Conservation (phyloP, 2,329 filamentous ascomycete genomes). For the Phaeosphaeriaceae sp. region DNA sequence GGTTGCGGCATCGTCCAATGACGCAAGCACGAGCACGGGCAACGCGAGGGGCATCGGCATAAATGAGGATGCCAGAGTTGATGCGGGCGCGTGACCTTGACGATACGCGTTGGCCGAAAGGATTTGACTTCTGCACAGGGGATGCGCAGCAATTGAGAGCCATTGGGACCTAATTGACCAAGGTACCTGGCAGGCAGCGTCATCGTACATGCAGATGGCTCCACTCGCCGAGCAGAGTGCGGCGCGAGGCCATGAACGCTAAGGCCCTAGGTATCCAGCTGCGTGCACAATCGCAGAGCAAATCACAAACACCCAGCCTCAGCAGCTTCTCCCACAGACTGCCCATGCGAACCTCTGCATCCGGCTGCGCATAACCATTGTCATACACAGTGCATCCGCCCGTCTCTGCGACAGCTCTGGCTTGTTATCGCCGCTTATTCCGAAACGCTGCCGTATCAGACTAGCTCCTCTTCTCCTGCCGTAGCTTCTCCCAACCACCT, state of each 20-base stretch:
- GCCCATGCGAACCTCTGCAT: constrained; percentile 16
- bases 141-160: constrained; percentile 24
- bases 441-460: constrained; percentile 33
- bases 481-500: constrained; percentile 24
- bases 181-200: constrained; percentile 19
- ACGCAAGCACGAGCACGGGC: constrained; percentile 9
- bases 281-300: constrained; percentile 14
- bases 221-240: constrained; percentile 10
- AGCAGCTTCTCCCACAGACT: not conserved
- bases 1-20: constrained; percentile 5
- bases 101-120: constrained; percentile 14
- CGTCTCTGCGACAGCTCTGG: not conserved
- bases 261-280: constrained; percentile 9
- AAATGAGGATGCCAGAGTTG: constrained; percentile 13
- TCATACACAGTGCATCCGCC: constrained; percentile 20
- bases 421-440: constrained; percentile 23
- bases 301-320: constrained; percentile 18
- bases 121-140: not conserved
- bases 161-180: constrained; percentile 13
- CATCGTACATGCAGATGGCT: constrained; percentile 22
- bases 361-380: constrained; percentile 14
- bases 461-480: constrained; percentile 34
- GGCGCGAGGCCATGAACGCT: constrained; percentile 18
- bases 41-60: not conserved
- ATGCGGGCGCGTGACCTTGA: constrained; percentile 11